Percentiles rank a stretch among this genome's conserved stretches.
These are phyloP conservation scores for Corymbia citriodora DNA, from an alignment of 441 rosid genomes.

Conservation along the genomic window DNA sequence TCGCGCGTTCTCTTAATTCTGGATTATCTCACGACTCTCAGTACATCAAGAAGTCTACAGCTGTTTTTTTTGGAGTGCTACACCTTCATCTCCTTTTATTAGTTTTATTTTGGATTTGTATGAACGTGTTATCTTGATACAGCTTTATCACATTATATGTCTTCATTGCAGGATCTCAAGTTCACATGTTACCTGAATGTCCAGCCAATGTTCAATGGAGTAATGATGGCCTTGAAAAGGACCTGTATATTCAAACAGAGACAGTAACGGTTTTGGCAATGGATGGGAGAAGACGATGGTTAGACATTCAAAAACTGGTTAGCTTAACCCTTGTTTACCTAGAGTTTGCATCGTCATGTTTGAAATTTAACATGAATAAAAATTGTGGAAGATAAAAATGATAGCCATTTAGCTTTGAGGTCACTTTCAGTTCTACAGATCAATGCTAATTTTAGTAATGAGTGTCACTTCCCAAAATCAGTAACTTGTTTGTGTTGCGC, in stretches of 20 bases:
- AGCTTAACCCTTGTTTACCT: slow-evolving; percentile 18
- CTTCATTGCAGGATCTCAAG: slow-evolving; percentile 53
- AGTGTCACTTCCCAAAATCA: background rate
- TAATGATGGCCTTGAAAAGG: slow-evolving; percentile 88
- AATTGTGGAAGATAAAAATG: background rate
- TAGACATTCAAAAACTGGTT: slow-evolving; percentile 86
- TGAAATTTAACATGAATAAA: background rate
- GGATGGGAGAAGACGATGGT: slow-evolving; percentile 99
- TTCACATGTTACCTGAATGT: slow-evolving; percentile 38
- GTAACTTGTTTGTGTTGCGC: background rate
- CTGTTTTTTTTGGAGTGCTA: background rate
- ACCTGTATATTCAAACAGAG: slow-evolving; percentile 70
- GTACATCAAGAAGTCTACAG: background rate
- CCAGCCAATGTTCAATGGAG: slow-evolving; percentile 66
- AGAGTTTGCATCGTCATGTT: background rate
- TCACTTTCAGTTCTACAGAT: background rate
- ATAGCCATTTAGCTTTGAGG: background rate
- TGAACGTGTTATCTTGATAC: background rate
- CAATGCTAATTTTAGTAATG: background rate
- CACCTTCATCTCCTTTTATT: background rate
- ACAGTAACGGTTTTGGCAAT: slow-evolving; percentile 96
- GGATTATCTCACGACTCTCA: background rate
- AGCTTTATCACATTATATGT: background rate
- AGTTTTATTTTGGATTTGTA: background rate
- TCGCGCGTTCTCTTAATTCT: background rate